Conservation (phyloP, 2,329 filamentous ascomycete species). For the Tolypocladium album region DNA sequence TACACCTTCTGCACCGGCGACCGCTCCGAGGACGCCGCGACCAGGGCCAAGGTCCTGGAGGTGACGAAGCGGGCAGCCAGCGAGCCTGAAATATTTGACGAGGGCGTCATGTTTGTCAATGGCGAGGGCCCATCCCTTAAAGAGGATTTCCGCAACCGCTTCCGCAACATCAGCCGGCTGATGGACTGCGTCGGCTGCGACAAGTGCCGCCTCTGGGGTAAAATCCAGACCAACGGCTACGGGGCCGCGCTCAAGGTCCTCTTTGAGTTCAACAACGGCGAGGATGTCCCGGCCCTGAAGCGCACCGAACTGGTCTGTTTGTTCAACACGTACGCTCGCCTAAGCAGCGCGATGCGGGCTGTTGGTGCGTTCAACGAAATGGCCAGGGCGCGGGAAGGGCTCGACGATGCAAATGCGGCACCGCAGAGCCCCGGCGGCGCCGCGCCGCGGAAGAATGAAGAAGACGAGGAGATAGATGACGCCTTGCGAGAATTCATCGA, state of each 20-base stretch:
- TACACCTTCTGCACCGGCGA: conserved; percentile 95
- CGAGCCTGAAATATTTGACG: conserved; percentile 79
- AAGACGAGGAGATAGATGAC: conserved; percentile 23
- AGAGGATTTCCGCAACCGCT: conserved; percentile 94
- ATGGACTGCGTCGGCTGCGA: conserved; percentile 99
- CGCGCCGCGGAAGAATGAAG: conserved; percentile 20
- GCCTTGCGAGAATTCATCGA: conserved; percentile 13
- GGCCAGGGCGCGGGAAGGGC: conserved; percentile 25
- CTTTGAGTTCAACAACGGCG: conserved; percentile 69
- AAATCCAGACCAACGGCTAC: conserved; percentile 89
- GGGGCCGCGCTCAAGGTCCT: conserved; percentile 91
- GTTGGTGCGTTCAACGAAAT: conserved; percentile 59
- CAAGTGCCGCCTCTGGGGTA: conserved; percentile 97
- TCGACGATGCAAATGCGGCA: neutral
- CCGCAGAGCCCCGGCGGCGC: neutral
- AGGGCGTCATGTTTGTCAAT: conserved; percentile 87
- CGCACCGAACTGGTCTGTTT: conserved; percentile 89
- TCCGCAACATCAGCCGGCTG: conserved; percentile 88
- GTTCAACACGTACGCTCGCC: conserved; percentile 84
- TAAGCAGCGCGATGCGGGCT: conserved; percentile 69
- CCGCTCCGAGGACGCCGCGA: conserved; percentile 62
- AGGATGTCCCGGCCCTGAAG: conserved; percentile 60
- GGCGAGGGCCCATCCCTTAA: conserved; percentile 69
- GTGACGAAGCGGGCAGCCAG: conserved; percentile 62
- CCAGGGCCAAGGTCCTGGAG: conserved; percentile 69